Evolutionary conservation across 805 yeast genomes (phyloP).

Genomic region (Yamadazyma tumulicola): DNA sequence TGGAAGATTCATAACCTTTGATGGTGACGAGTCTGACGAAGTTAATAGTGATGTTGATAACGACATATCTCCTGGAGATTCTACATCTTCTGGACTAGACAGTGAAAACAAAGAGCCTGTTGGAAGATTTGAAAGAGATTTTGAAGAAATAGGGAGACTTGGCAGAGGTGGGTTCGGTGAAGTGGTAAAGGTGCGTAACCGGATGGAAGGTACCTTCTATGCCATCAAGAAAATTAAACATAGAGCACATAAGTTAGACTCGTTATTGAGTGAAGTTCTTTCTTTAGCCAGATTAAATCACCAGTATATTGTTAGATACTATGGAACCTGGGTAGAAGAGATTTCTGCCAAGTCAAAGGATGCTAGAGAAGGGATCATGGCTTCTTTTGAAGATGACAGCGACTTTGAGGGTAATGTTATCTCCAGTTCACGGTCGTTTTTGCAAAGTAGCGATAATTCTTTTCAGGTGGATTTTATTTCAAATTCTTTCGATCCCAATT

Average conservation of each 20-base stretch:
- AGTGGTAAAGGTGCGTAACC: conserved; percentile 93
- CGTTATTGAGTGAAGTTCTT: conserved; percentile 86
- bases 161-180: conserved; percentile 98
- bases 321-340: conserved; percentile 96
- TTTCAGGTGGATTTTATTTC: conserved; percentile 66
- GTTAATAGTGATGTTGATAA: conserved; percentile 1
- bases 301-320: conserved; percentile 93
- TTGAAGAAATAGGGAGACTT: conserved; percentile 86
- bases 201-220: conserved; percentile 90
- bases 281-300: conserved; percentile 88
- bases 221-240: conserved; percentile 92
- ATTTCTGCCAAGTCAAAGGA: conserved; percentile 26
- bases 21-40: conserved; percentile 2
- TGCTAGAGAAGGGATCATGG: conserved; percentile 16
- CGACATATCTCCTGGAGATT: background rate
- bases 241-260: conserved; percentile 71
- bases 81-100: conserved; percentile 1
- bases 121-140: conserved; percentile 83
- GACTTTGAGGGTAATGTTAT: conserved; percentile 17
- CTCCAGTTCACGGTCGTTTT: conserved; percentile 13
- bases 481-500: conserved; percentile 54
- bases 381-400: conserved; percentile 18
- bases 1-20: conserved; percentile 8
- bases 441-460: conserved; percentile 20
- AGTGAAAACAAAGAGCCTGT: conserved; percentile 3